phyloP scores from a whole-genome alignment of 2,329 filamentous ascomycete genomes.

The Aspergillus fumigatus region DNA sequence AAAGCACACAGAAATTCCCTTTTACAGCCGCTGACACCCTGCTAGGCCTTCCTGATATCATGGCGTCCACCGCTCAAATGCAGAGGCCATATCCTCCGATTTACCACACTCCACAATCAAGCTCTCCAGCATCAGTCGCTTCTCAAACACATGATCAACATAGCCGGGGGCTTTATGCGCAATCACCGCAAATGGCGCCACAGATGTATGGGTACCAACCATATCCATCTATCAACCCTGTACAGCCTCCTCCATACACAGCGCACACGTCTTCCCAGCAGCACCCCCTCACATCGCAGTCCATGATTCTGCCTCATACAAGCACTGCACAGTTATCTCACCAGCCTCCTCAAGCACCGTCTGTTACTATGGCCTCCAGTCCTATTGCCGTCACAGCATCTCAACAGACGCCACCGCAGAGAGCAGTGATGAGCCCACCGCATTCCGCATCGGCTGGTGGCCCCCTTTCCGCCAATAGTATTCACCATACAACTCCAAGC shows the following conservation, averaged over 20 bases:
- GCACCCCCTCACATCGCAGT: constrained; percentile 53
- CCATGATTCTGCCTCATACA: constrained; percentile 49
- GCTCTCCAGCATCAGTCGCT: constrained; percentile 87
- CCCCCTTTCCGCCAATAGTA: constrained; percentile 40
- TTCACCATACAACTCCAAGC: constrained; percentile 34
- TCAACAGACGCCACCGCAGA: constrained; percentile 32
- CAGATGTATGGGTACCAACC: constrained; percentile 74
- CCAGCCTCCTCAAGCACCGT: constrained; percentile 40
- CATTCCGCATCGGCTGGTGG: constrained; percentile 50
- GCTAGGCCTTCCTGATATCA: constrained; percentile 68
- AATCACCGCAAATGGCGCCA: constrained; percentile 74
- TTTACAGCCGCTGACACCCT: constrained; percentile 56
- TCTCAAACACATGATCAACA: constrained; percentile 89
- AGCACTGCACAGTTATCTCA: constrained; percentile 39
- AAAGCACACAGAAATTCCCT: constrained; percentile 54
- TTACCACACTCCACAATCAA: constrained; percentile 93
- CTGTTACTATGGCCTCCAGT: constrained; percentile 61
- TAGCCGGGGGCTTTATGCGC: constrained; percentile 73
- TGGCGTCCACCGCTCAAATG: constrained; percentile 62
- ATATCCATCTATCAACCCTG: constrained; percentile 49
- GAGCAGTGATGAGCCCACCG: constrained; percentile 33
- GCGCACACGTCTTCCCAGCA: constrained; percentile 51
- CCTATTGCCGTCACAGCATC: constrained; percentile 46
- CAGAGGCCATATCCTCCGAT: constrained; percentile 78
- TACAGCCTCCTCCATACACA: constrained; percentile 55